A percentile compares a stretch with the other conserved stretches of the same genome.
These are phyloP conservation scores for Pyrus communis DNA, from an alignment of 306 rosid genomes.

Conservation along the genomic window DNA sequence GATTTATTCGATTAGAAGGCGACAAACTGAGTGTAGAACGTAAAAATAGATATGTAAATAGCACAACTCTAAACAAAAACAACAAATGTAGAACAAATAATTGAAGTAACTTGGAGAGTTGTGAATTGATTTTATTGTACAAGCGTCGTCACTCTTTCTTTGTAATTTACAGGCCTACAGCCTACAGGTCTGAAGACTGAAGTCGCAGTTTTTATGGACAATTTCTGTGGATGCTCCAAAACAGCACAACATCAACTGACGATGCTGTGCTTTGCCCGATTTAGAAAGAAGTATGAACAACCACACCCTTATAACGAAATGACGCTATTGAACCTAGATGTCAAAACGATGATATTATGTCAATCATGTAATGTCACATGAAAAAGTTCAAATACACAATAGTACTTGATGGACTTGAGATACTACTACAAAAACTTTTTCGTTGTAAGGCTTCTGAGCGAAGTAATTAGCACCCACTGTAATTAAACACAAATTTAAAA, in stretches of 20 bases:
- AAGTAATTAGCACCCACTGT: not conserved
- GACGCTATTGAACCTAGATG: not conserved
- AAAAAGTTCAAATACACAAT: accelerated
- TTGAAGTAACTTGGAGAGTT: not conserved
- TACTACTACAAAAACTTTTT: accelerated
- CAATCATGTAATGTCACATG: no score
- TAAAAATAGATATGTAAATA: no score
- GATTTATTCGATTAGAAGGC: no score
- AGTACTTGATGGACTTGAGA: accelerated
- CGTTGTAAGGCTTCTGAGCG: no score
- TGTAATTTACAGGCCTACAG: not conserved
- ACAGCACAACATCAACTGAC: not conserved
- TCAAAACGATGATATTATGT: accelerated
- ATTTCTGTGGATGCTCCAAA: not conserved
- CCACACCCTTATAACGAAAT: not conserved
- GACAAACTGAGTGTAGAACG: accelerated
- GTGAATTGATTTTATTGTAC: no score
- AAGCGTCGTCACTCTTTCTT: no score
- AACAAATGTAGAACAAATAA: slow-evolving; percentile 1
- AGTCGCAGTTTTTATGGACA: not conserved
- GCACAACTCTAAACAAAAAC: not conserved
- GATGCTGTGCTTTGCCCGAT: not conserved
- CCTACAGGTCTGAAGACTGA: not conserved
- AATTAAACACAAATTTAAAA: not conserved
- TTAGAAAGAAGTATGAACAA: not conserved